These are phyloP conservation scores for Violaceomyces palustris DNA, from an alignment of 1,284 basidiomycete genomes.

Conservation along the genomic window DNA sequence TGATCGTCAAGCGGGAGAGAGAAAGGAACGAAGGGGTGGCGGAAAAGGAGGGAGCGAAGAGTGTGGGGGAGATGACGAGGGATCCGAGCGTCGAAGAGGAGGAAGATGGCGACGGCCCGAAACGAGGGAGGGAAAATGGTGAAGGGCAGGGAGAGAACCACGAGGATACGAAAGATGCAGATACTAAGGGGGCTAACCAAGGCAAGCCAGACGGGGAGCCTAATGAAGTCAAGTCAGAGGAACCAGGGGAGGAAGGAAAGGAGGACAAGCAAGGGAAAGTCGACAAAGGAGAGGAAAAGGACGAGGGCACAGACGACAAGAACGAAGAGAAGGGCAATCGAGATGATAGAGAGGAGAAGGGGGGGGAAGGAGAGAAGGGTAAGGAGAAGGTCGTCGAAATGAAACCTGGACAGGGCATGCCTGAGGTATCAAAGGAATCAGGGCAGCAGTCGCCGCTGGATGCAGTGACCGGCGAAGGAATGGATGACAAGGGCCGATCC, in stretches of 20 bases:
- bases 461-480: no score
- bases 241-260: conserved; percentile 9
- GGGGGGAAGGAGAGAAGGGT: no score
- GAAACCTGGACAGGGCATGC: no score
- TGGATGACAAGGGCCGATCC: no score
- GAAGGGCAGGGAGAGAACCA: no score
- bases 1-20: no score
- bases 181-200: no score
- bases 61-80: neutral
- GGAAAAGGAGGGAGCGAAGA: neutral
- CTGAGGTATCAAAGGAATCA: no score
- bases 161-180: conserved; percentile 19
- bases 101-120: neutral
- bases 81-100: neutral
- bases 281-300: neutral
- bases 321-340: neutral
- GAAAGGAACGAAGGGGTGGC: neutral
- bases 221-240: no score
- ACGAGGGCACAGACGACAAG: neutral
- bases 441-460: no score
- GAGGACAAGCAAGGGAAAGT: neutral
- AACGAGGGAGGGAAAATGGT: neutral
- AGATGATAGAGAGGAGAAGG: neutral
- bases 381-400: no score
- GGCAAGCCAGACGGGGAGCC: no score